phyloP scores from a whole-genome alignment of 495 filamentous ascomycete species.

The Neurospora sp. region DNA sequence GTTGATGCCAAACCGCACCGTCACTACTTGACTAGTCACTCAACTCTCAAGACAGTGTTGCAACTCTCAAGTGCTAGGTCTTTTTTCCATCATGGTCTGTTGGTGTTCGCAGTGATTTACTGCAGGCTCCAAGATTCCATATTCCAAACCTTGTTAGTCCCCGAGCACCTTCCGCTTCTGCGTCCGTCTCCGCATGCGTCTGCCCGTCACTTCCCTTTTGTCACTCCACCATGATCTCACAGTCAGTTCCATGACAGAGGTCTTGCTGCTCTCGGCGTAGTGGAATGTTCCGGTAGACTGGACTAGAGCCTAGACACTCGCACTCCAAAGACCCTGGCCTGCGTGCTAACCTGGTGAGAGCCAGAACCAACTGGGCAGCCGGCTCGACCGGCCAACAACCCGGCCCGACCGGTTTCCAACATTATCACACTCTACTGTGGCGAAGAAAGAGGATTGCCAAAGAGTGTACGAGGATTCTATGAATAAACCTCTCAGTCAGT shows the following conservation, averaged over 20 bases:
- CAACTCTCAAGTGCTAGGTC: not conserved
- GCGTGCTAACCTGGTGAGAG: not conserved
- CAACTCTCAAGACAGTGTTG: not conserved
- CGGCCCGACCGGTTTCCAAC: not conserved
- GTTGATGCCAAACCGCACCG: not conserved
- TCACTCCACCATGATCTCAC: not conserved
- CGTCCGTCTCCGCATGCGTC: not conserved
- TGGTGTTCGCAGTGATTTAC: not conserved
- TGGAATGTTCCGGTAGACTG: not conserved
- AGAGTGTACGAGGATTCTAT: not conserved
- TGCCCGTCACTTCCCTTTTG: not conserved
- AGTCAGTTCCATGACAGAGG: not conserved
- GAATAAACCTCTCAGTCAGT: not conserved
- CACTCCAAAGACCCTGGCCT: not conserved
- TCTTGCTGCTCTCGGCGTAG: not conserved
- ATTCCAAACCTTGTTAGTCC: not conserved
- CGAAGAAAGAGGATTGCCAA: not conserved
- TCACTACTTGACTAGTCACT: not conserved
- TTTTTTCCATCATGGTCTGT: not conserved
- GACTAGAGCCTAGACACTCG: not conserved
- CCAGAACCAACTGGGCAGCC: not conserved
- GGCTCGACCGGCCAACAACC: not conserved
- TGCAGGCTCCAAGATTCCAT: not conserved
- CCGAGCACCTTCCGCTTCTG: not conserved
- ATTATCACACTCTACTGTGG: not conserved